A percentile compares a stretch with the other conserved stretches of the same genome.
These are phyloP conservation scores for Gossypium thurberi DNA, from an alignment of 345 rosid genomes.

Conservation along the genomic window DNA sequence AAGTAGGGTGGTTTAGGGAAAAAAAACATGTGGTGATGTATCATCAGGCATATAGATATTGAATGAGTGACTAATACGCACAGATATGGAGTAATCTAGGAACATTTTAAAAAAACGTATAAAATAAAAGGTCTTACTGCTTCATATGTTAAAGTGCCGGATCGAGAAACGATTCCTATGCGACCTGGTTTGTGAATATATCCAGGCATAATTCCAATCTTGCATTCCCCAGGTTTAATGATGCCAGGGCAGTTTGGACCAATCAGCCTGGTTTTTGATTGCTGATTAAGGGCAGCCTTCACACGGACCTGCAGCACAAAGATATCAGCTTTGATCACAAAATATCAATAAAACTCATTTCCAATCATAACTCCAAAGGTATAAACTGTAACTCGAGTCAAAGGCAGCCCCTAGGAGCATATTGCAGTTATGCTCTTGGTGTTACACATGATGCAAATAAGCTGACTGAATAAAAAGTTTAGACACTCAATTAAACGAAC, in stretches of 20 bases:
- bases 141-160: constrained; percentile 97
- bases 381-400: background rate
- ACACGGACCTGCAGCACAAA: constrained; percentile 62
- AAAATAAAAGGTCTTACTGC: constrained; percentile 54
- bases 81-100: background rate
- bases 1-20: background rate
- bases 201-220: constrained; percentile 91
- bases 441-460: background rate
- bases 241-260: constrained; percentile 95
- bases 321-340: background rate
- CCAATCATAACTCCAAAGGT: background rate
- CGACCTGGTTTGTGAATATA: constrained; percentile 98
- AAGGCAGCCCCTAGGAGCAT: background rate
- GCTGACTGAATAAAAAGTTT: background rate
- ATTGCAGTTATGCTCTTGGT: background rate
- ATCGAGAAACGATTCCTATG: constrained; percentile 81
- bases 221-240: constrained; percentile 79
- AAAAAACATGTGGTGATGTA: background rate
- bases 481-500: background rate
- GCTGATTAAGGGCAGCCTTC: constrained; percentile 80
- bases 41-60: background rate
- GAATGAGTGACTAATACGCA: background rate
- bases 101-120: background rate
- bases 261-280: constrained; percentile 82
- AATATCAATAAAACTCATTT: background rate